A percentile compares a stretch with the other conserved stretches of the same genome.
Evolutionary conservation across 1,139 yeast genomes (phyloP).

Genomic region (Blastobotrys malaysiensis): DNA sequence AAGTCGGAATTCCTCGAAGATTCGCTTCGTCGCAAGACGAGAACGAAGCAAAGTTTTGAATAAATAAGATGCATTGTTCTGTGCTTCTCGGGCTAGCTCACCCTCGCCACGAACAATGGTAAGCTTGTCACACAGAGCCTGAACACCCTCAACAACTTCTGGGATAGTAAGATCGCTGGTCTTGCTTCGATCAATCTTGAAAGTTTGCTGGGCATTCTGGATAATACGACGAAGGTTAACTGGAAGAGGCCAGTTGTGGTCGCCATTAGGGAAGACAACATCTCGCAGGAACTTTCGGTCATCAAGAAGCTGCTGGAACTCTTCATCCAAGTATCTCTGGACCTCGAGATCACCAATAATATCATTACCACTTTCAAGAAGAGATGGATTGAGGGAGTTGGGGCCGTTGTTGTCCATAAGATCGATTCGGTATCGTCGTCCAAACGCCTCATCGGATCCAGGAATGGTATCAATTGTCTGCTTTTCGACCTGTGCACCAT

Average conservation of each 20-base stretch:
- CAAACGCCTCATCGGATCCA: constrained; percentile 81
- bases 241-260: constrained; percentile 94
- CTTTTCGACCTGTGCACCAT: constrained; percentile 95
- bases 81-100: constrained; percentile 73
- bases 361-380: constrained; percentile 84
- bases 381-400: constrained; percentile 59
- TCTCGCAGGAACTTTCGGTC: constrained; percentile 81
- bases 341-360: constrained; percentile 83
- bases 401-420: constrained; percentile 53
- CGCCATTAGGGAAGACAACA: constrained; percentile 85
- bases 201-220: constrained; percentile 95
- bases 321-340: constrained; percentile 77
- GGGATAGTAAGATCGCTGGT: constrained; percentile 85
- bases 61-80: constrained; percentile 81
- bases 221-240: constrained; percentile 94
- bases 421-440: constrained; percentile 79
- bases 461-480: constrained; percentile 97
- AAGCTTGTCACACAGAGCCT: constrained; percentile 58
- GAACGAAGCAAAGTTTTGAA: constrained; percentile 92
- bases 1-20: constrained; percentile 83
- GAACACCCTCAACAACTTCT: constrained; percentile 74
- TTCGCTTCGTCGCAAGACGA: constrained; percentile 83
- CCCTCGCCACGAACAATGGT: constrained; percentile 81
- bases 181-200: constrained; percentile 85
- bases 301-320: constrained; percentile 64